A percentile compares a stretch with the other conserved stretches of the same genome.
Conservation (phyloP, 2,329 filamentous ascomycete species). For the Pseudopyricularia javanii region DNA sequence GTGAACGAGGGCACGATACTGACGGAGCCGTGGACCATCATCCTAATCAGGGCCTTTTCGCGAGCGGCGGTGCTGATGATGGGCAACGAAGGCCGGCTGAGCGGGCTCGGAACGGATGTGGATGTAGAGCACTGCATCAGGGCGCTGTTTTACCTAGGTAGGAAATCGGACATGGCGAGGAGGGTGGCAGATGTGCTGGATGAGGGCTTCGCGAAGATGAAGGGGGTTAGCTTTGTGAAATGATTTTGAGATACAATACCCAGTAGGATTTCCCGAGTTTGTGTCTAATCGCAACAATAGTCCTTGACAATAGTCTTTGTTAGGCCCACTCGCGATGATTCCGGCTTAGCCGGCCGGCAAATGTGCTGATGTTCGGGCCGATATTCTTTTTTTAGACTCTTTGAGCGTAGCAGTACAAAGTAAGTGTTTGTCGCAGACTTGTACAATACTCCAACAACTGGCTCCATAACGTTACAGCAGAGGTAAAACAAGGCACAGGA, state of each 20-base stretch:
- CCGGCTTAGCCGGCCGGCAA: too few species aligned
- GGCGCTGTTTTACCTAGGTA: constrained; percentile 40
- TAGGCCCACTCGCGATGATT: too few species aligned
- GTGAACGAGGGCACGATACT: constrained; percentile 42
- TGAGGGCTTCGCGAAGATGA: not conserved
- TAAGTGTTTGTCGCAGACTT: too few species aligned
- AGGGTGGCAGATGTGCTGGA: constrained; percentile 41
- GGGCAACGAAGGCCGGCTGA: constrained; percentile 16
- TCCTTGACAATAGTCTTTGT: too few species aligned
- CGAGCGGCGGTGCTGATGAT: constrained; percentile 29
- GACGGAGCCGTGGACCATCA: constrained; percentile 47
- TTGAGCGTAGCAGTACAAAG: too few species aligned
- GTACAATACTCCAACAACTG: too few species aligned
- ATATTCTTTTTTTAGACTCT: too few species aligned
- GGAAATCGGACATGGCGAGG: constrained; percentile 35
- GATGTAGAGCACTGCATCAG: constrained; percentile 31
- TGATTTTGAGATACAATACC: not conserved
- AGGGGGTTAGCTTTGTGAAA: not conserved
- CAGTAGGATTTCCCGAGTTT: too few species aligned
- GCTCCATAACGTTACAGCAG: too few species aligned
- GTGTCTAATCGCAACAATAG: too few species aligned
- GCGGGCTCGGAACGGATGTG: constrained; percentile 8
- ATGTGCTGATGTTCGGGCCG: too few species aligned
- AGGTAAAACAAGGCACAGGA: too few species aligned
- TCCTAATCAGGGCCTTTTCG: constrained; percentile 39